Conservation (phyloP, 1,284 basidiomycete species). For the Abortiporus biennis region DNA sequence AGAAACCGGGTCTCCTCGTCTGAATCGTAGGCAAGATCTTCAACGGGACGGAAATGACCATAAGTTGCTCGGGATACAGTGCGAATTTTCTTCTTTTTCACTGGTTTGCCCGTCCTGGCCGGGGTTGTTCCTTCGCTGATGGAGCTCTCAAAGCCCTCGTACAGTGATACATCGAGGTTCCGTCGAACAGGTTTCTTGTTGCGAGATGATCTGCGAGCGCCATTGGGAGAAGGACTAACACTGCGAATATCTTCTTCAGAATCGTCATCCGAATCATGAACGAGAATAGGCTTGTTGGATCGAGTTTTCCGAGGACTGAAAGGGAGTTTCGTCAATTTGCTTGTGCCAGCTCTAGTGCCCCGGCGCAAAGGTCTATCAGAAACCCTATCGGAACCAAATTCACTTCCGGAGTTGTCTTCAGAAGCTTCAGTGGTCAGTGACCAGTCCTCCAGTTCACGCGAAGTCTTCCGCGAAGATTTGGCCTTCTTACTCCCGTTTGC, state of each 20-base stretch:
- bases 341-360: conserved; percentile 12
- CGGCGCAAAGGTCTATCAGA: conserved; percentile 13
- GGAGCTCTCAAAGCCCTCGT: conserved; percentile 5
- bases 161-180: conserved; percentile 18
- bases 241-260: no score
- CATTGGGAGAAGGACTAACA: not conserved
- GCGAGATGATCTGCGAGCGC: conserved; percentile 19
- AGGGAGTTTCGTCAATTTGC: conserved; percentile 31
- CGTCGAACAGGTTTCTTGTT: conserved; percentile 20
- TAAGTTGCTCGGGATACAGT: conserved; percentile 52
- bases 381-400: conserved; percentile 14
- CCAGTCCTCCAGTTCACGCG: conserved; percentile 10
- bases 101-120: conserved; percentile 10
- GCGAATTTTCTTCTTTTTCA: conserved; percentile 29
- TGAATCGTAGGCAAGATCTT: conserved; percentile 50
- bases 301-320: conserved; percentile 62
- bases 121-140: not conserved
- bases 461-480: conserved; percentile 3
- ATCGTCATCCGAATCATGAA: not conserved
- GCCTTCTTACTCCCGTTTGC: conserved; percentile 10
- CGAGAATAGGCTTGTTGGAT: conserved; percentile 20
- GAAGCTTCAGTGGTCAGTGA: conserved; percentile 7
- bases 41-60: conserved; percentile 56
- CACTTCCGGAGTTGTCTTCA: conserved; percentile 18
- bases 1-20: conserved; percentile 53